Conservation (phyloP, 805 yeast species). For the Osmozyma mogii region DNA sequence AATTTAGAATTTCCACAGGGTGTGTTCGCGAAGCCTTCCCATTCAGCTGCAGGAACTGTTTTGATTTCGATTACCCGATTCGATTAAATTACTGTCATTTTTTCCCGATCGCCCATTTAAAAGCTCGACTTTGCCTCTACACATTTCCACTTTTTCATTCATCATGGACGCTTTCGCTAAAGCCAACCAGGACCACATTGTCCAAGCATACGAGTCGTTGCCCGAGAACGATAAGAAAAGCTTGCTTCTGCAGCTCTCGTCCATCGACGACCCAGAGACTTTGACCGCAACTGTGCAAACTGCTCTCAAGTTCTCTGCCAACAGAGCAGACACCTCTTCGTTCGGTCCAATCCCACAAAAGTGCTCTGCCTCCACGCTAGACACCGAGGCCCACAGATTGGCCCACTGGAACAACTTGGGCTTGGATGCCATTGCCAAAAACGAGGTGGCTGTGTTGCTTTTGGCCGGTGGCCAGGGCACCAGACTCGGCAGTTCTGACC, state of each 20-base stretch:
- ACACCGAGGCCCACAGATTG: constrained; percentile 24
- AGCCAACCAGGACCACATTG: constrained; percentile 49
- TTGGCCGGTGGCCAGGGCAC: constrained; percentile 99
- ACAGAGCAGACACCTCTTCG: constrained; percentile 10
- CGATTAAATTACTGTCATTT: constrained; percentile 15
- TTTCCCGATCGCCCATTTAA: neutral
- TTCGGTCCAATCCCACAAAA: constrained; percentile 44
- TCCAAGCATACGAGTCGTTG: constrained; percentile 39
- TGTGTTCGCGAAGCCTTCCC: no score
- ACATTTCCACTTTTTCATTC: neutral
- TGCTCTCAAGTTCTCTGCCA: constrained; percentile 37
- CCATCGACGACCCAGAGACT: constrained; percentile 32
- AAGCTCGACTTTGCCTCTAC: neutral
- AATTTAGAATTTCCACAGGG: no score
- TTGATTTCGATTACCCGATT: constrained; percentile 4
- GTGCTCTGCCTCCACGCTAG: constrained; percentile 42
- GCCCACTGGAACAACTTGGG: constrained; percentile 47
- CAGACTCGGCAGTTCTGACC: constrained; percentile 78
- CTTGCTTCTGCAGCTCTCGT: constrained; percentile 35
- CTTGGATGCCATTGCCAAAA: constrained; percentile 53
- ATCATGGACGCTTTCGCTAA: constrained; percentile 20
- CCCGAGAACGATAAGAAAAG: constrained; percentile 21
- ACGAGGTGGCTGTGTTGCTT: constrained; percentile 79
- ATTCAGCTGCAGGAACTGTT: neutral
- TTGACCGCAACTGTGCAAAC: constrained; percentile 35